Evolutionary conservation across 306 rosid species (phyloP), one percentile per base, ranked within the genome.

Genomic region (Rosa multiflora): DNA sequence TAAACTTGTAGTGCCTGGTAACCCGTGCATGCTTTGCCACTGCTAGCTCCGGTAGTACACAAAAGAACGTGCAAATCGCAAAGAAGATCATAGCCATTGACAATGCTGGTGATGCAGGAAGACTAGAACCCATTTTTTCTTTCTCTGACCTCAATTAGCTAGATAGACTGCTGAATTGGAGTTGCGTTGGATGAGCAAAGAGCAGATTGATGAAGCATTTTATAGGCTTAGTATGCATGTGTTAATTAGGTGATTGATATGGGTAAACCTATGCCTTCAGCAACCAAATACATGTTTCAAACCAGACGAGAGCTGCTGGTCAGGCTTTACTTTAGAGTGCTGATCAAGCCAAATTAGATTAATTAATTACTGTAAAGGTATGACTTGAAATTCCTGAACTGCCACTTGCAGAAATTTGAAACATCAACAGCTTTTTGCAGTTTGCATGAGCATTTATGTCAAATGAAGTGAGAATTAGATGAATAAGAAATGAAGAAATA

Each of bases 1-100:
- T 70, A 26, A 91, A 91, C 80, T 84, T 88, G 90, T 91, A 91
- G 77, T 87, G 92, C 74, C 97, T 84, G 83, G 91, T 91, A 6
- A 79, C 75, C 77, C 90, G 79, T 5, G 80, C 88, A 84, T 88
- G 90, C 70, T 73, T 80, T 76, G 88, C 94, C 14, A 73, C 76
- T 71, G 75, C 77, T n/a, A 77, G 73, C 82, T 78, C 71, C 40
- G 89, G 86, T 52, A 85, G 67, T n/a, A 76, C 77, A 67, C 69
- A 80, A 44, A 87, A 35, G 69, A 76, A 76, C 14, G 88, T 72
- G 75, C 79, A 88, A 40, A 78, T 67, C 42, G 77, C 78, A 55
- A 84, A 40, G 69, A 80, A 39, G 69, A 81, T 15, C 26, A 18
- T 56, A 53, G 80, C 74, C 76, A 49, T 74, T 49, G 72, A 72